Conservation (phyloP, 345 rosid species). For the Lagerstroemia speciosa region DNA sequence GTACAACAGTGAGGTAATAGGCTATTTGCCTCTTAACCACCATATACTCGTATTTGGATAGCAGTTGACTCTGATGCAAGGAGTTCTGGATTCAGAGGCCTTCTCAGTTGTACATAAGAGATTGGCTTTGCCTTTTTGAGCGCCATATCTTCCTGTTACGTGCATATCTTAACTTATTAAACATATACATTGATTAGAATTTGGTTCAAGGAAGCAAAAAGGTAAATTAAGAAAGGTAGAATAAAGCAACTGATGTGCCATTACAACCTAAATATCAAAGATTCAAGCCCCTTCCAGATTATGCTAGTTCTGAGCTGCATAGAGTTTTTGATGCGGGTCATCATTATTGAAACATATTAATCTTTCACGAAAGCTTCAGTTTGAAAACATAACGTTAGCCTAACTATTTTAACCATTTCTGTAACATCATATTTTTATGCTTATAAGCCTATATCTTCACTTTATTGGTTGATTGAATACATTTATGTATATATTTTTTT, state of each 20-base stretch:
- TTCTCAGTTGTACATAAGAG: neutral
- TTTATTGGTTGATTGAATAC: neutral
- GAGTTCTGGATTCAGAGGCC: neutral
- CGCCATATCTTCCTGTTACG: neutral
- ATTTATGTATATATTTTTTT: neutral
- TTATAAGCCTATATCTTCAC: constrained; percentile 1
- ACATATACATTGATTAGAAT: neutral
- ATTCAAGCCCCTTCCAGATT: neutral
- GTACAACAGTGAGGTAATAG: neutral
- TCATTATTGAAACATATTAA: neutral
- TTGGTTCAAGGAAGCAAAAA: neutral
- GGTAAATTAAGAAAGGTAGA: neutral
- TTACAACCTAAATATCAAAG: neutral
- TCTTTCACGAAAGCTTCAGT: neutral
- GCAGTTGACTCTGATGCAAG: neutral
- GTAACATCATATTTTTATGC: neutral
- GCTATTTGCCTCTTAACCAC: neutral
- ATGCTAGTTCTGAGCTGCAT: neutral
- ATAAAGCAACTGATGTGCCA: neutral
- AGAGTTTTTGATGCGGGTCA: no score
- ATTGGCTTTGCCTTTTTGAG: neutral
- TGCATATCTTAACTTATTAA: neutral
- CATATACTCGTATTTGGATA: neutral
- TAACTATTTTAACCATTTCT: neutral
- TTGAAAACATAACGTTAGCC: neutral